Evolutionary conservation across 1,139 yeast species (phyloP), one percentile per base, ranked within the genome.

Genomic region (Suhomyces yuchorum): DNA sequence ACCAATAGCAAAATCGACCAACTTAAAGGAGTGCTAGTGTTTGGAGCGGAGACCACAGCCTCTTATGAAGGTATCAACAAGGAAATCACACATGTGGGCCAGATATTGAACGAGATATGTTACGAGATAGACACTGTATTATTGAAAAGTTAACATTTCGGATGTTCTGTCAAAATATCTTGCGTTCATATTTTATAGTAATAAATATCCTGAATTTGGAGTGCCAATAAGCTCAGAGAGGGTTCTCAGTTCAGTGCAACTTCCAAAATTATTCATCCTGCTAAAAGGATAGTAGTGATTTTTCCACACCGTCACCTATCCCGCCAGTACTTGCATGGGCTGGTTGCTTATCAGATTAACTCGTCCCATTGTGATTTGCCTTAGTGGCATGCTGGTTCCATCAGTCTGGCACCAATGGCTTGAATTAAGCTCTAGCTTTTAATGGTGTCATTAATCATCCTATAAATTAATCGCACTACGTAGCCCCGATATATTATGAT

Each of bases 1-100:
- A 36, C 50, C 4, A 60, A 59, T 9, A 62, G 72, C 7, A 61
- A 57, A 40, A 67, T 75, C 23, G 73, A 75, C 57, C 78, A 73
- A 51, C 40, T 63, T 6, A 52, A 60, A n/a, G 57, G 56, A 3
- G 47, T 63, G 9, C 50, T 71, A 40, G 48, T 56, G 1, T 68
- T 73, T 54, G 65, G 65, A 3, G 54, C 49, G n/a, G 56, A 52
- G 17, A 52, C 50, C 9, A 46, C 33, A 3, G 28, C 12, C 6
- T 41, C 18, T 22, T 35, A 40, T 4, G 36, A n/a, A 3, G 47
- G 38, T 3, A 37, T 47, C 12, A 40, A 47, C 34, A 24, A 19
- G 4, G 64, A 63, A 47, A 54, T 67, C 12, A 57, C 59, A 43
- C 58, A 58, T 23, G 58, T 70, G 4, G 66, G 70, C 30, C 57